These are phyloP conservation scores for Coprinopsis marcescibilis DNA, from an alignment of 768 basidiomycete genomes.

Conservation along the genomic window DNA sequence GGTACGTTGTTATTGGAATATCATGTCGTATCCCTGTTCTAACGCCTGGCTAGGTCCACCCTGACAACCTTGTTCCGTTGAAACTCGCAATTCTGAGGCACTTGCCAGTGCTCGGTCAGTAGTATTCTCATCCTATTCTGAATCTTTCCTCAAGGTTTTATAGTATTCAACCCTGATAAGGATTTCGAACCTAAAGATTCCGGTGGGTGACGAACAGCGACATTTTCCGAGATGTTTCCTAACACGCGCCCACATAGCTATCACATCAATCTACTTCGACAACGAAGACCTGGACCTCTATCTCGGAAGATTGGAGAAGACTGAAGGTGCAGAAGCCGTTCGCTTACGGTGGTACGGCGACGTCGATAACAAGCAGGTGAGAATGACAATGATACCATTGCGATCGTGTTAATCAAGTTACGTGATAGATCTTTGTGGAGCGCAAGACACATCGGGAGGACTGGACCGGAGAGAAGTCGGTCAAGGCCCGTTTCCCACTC, in stretches of 20 bases:
- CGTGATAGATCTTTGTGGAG: constrained; percentile 79
- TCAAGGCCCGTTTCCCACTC: constrained; percentile 94
- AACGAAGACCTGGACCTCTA: constrained; percentile 95
- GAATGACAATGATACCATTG: constrained; percentile 16
- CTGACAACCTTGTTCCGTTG: constrained; percentile 88
- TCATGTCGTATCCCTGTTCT: not conserved
- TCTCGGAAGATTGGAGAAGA: constrained; percentile 95
- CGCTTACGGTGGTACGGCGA: constrained; percentile 98
- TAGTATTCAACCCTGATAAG: constrained; percentile 92
- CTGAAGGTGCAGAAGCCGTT: constrained; percentile 96
- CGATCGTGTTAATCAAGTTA: not conserved
- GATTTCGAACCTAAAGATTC: constrained; percentile 84
- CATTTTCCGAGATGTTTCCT: not conserved
- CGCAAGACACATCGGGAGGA: constrained; percentile 94
- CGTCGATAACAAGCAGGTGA: constrained; percentile 68
- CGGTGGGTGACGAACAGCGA: constrained; percentile 34
- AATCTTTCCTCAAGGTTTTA: not conserved
- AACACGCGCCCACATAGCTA: constrained; percentile 44
- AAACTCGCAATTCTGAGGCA: constrained; percentile 91
- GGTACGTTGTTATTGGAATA: constrained; percentile 54
- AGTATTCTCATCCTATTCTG: not conserved
- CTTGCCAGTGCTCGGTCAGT: constrained; percentile 84
- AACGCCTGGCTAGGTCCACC: constrained; percentile 53
- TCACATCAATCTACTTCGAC: constrained; percentile 96
- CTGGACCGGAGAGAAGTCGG: constrained; percentile 99